These are phyloP conservation scores for Linum usitatissimum DNA, from an alignment of 345 rosid species.

Conservation along the genomic window DNA sequence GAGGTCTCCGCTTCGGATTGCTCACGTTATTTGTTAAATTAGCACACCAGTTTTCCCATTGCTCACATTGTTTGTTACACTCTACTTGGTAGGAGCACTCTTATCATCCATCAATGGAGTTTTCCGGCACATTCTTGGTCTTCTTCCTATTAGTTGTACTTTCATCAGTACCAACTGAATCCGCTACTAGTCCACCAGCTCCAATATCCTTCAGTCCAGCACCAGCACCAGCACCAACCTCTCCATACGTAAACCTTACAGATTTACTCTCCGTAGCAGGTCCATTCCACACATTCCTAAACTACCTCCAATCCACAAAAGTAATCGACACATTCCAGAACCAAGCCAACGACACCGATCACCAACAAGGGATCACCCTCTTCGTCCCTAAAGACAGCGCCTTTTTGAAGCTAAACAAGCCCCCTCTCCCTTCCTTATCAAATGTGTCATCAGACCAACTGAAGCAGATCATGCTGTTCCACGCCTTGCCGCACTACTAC, in stretches of 20 bases:
- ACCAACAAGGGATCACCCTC: slow-evolving; percentile 72
- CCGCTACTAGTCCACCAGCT: slow-evolving; percentile 29
- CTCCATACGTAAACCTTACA: slow-evolving; percentile 60
- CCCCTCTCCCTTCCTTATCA: slow-evolving; percentile 32
- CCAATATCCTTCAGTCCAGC: slow-evolving; percentile 35
- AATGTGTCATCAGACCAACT: slow-evolving; percentile 67
- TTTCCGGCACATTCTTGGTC: not conserved
- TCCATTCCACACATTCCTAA: slow-evolving; percentile 66
- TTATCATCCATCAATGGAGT: not conserved
- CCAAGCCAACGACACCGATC: slow-evolving; percentile 63
- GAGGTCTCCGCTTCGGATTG: too few relatives aligned
- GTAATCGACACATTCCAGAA: slow-evolving; percentile 76
- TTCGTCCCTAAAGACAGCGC: slow-evolving; percentile 82
- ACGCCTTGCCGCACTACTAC: slow-evolving; percentile 67
- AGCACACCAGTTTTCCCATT: not conserved
- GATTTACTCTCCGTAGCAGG: slow-evolving; percentile 74
- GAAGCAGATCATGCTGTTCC: slow-evolving; percentile 69
- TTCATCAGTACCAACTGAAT: not conserved
- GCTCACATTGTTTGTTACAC: slow-evolving; percentile 36
- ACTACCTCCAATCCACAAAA: slow-evolving; percentile 53
- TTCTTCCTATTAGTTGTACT: not conserved
- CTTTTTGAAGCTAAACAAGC: slow-evolving; percentile 57
- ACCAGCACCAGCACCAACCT: slow-evolving; percentile 71
- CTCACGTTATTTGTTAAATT: too few relatives aligned
- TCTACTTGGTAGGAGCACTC: too few relatives aligned